Base-by-base conservation (phyloP, 2,329 filamentous ascomycete genomes). In the Colletotrichum theobromicola region DNA sequence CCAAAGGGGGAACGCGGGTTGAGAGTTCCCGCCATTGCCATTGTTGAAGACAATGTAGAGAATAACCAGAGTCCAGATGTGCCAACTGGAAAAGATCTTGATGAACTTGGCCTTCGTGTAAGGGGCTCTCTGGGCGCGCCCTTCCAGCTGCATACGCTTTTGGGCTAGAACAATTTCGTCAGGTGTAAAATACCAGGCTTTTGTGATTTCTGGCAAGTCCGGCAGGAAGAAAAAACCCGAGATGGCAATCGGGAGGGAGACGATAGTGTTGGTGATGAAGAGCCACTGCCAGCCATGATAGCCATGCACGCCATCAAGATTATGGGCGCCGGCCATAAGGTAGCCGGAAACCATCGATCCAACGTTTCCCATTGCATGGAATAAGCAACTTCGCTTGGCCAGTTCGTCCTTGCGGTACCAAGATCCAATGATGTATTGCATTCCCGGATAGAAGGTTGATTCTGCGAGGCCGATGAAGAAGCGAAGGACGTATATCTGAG, bases 331-430 rank as follows among this genome's bases (percentile, higher is more conserved):
- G 1, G 89, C 86, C 81, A 90, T 89, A 0, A 91, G 82, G 72
- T 90, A 91, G 2, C 89, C 89, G n/a, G 87, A 88, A 62, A 91
- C 87, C 87, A 91, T 90, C n/a, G 83, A 82, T 0, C 88, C 89
- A 1, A 90, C 83, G 6, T 86, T 87, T 10, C 88, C 87, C 30
- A 86, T 88, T 0, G 89, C 85, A 67, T 87, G 84, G 76, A 88
- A 87, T 35, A 88, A 83, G 68, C 85, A 85, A 0, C 85, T 83
- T 7, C 90, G 85, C 77, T 91, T 91, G 68, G 88, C 90, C 0
- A 88, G 83, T 75, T 87, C 86, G 5, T 76, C 72, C 76, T 83
- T 78, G 24, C 81, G 79, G 73, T 87, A 87, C 86, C 86, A 88
- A 1, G 82, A 84, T 4, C 86, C 84, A 26, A 88, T 84, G n/a